Evolutionary conservation across 257 asterid species (phyloP), one percentile per base, ranked within the genome.

Genomic region (Solanum pinnatisectum): DNA sequence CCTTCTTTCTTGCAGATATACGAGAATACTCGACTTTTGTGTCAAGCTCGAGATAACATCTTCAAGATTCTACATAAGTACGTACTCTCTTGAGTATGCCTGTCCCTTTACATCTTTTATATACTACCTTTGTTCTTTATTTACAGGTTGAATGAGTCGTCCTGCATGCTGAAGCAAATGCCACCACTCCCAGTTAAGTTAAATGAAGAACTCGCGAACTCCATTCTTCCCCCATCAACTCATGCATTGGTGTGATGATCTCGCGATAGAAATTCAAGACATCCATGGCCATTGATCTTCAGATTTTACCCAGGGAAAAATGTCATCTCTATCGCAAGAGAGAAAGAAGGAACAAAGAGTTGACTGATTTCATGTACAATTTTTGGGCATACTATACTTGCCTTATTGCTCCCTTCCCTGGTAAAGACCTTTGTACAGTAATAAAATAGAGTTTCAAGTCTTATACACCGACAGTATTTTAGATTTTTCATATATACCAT

Each of bases 21-120:
- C 22, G 97, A 95, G 85, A 97, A 97, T 91, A 90, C 95, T 44
- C 92, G 90, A 70, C 96, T 97, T 87, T 91, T 97, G 46, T 88
- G 93, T 87, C 94, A 92, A 91, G 96, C 96, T 89, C 95, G 98
- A 63, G 95, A 95, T 15, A 97, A 97, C 93, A 90, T 97, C 94
- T 90, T 88, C 90, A 91, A 88, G 59, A 91, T 95, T 68, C 81
- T 95, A 90, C 87, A 87, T 90, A 95, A 92, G 99, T 95, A 94
- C 1, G 94, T 74, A 10, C 83, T 56, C 30, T 82, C 44, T 82
- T 82, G 70, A 49, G 30, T 49, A 30, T 82, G 32, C 10, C 18
- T 49, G 68, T 30, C 60, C 70, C 70, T 49, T 20, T 8, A 27
- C 40, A 79, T 79, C 16, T 18, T 49, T 20, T 82, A 30, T 18